These are phyloP conservation scores for Penicillium nordicum DNA, from an alignment of 2,329 filamentous ascomycete species.

Conservation along the genomic window DNA sequence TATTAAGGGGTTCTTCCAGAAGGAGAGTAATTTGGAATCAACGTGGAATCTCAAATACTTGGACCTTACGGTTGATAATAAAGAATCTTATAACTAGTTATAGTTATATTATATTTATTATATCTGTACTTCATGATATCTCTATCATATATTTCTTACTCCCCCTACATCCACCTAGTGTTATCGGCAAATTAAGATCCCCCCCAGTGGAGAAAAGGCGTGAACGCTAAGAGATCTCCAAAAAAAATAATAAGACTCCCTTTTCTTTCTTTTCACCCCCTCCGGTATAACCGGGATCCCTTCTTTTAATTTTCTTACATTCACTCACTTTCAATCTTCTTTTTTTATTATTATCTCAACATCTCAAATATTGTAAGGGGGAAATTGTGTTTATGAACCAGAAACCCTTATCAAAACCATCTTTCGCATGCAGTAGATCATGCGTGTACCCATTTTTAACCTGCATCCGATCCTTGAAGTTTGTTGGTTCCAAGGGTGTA, in stretches of 20 bases:
- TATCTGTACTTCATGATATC: background rate
- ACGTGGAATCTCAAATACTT: conserved; percentile 5
- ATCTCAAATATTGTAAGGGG: conserved; percentile 16
- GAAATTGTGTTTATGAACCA: background rate
- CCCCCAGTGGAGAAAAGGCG: conserved; percentile 16
- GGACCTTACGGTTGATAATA: background rate
- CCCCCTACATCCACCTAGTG: background rate
- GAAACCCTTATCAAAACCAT: conserved; percentile 8
- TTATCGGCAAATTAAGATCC: conserved; percentile 20
- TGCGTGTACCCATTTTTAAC: conserved; percentile 23
- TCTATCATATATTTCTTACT: background rate
- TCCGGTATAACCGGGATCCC: background rate
- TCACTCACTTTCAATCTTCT: background rate
- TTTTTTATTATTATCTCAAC: conserved; percentile 12
- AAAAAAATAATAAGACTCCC: conserved; percentile 4
- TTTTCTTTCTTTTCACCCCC: background rate
- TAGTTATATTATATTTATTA: background rate
- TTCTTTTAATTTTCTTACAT: background rate
- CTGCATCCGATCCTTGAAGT: conserved; percentile 23
- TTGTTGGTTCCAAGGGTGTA: conserved; percentile 2
- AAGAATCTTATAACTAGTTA: background rate
- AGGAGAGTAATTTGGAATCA: background rate
- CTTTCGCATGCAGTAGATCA: conserved; percentile 24
- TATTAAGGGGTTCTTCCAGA: background rate
- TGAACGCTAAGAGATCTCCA: conserved; percentile 16